Conservation (phyloP, 1,139 yeast species). For the Groenewaldozyma auringiensis region DNA sequence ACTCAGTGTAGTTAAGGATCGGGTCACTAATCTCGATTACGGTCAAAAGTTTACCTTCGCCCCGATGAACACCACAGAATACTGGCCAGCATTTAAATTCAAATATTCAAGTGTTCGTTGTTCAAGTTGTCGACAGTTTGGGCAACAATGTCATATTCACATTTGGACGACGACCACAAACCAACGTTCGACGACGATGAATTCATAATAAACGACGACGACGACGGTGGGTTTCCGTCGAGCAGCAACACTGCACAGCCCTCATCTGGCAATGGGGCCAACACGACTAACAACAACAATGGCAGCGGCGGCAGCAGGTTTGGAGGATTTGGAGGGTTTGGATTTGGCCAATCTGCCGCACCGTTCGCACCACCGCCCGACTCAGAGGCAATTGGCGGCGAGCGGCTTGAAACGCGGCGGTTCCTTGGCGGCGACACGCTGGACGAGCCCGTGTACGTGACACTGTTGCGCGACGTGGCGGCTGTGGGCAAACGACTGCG, state of each 20-base stretch:
- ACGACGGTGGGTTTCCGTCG: conserved; percentile 9
- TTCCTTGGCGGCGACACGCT: conserved; percentile 79
- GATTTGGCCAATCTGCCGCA: conserved; percentile 2
- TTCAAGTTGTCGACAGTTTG: too few species aligned
- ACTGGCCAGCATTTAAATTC: too few species aligned
- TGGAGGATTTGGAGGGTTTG: background rate
- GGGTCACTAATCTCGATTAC: too few species aligned
- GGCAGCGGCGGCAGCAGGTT: conserved; percentile 8
- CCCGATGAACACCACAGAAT: too few species aligned
- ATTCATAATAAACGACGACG: conserved; percentile 22
- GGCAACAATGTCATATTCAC: conserved; percentile 17
- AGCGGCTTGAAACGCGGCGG: conserved; percentile 59
- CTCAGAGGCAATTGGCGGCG: conserved; percentile 32
- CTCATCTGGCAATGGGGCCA: background rate
- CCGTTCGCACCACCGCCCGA: conserved; percentile 18
- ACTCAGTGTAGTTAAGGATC: too few species aligned
- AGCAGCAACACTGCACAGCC: background rate
- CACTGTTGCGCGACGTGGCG: conserved; percentile 58
- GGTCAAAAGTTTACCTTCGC: too few species aligned
- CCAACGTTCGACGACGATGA: conserved; percentile 19
- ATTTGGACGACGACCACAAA: conserved; percentile 14
- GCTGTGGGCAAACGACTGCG: conserved; percentile 59
- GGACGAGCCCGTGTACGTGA: conserved; percentile 71
- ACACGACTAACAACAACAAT: background rate
- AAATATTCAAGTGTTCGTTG: too few species aligned